phyloP scores from a whole-genome alignment of 108 stramenopile genomes.

The Parmales sp. region DNA sequence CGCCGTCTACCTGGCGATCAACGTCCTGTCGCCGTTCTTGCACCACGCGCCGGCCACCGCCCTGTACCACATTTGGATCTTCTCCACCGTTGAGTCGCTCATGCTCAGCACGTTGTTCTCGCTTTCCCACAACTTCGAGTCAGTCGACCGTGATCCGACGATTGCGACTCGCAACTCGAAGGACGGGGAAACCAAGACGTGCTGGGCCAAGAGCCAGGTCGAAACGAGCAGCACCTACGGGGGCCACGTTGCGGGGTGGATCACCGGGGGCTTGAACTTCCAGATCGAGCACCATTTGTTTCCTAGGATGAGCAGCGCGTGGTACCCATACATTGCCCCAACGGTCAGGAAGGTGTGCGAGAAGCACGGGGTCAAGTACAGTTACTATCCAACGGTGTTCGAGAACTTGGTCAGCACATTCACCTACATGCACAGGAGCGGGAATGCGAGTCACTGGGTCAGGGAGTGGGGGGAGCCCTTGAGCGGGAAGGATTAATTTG shows the following conservation, averaged over 20 bases:
- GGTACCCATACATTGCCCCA: constrained; percentile 96
- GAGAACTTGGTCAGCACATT: constrained; percentile 65
- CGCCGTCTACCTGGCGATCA: constrained; percentile 47
- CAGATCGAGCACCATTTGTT: constrained; percentile 91
- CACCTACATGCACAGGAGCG: constrained; percentile 66
- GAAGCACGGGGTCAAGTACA: constrained; percentile 83
- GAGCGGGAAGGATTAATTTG: constrained; percentile 32
- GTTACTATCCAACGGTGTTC: constrained; percentile 67
- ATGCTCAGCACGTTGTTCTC: constrained; percentile 68
- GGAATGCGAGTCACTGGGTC: constrained; percentile 58
- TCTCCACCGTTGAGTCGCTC: constrained; percentile 15
- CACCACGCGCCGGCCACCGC: constrained; percentile 36
- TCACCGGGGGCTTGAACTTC: constrained; percentile 85
- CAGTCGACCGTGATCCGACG: constrained; percentile 67
- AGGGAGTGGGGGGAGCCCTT: constrained; percentile 44
- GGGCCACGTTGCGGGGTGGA: constrained; percentile 61
- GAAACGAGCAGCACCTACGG: constrained; percentile 83
- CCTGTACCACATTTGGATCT: neutral
- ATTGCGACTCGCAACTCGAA: constrained; percentile 19
- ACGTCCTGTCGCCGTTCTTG: constrained; percentile 54
- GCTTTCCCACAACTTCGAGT: constrained; percentile 87
- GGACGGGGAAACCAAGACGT: constrained; percentile 53
- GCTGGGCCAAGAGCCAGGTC: constrained; percentile 82
- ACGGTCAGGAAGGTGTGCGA: constrained; percentile 81
- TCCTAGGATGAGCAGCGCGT: constrained; percentile 75